Percentiles rank a stretch among this genome's conserved stretches.
These are phyloP conservation scores for Arthrobotrys megalospora DNA, from an alignment of 2,329 filamentous ascomycete genomes.

Conservation along the genomic window DNA sequence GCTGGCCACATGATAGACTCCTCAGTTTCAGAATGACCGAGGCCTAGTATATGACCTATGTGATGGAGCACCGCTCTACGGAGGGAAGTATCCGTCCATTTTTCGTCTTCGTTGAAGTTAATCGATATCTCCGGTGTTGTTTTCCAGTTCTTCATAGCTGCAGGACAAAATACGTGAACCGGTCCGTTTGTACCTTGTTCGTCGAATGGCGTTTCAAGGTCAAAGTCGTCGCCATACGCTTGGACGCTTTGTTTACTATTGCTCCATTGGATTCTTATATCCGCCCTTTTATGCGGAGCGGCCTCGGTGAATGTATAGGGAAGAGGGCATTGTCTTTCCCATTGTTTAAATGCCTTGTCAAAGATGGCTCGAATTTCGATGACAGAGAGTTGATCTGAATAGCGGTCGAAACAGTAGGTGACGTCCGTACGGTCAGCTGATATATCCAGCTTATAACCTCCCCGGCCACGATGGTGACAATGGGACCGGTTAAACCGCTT, in stretches of 20 bases:
- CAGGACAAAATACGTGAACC: too few species aligned
- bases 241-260: too few species aligned
- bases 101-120: too few species aligned
- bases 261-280: background rate
- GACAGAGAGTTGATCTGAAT: background rate
- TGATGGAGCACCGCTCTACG: too few species aligned
- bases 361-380: background rate
- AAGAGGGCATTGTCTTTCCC: background rate
- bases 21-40: background rate
- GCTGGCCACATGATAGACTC: background rate
- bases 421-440: too few species aligned
- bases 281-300: background rate
- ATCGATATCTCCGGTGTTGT: too few species aligned
- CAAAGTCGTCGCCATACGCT: too few species aligned
- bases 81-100: too few species aligned
- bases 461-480: background rate
- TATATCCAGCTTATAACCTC: background rate
- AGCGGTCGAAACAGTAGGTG: background rate
- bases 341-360: background rate
- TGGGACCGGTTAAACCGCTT: background rate
- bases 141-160: too few species aligned
- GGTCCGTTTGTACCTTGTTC: too few species aligned
- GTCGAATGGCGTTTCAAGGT: too few species aligned
- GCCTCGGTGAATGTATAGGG: background rate
- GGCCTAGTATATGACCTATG: background rate